Conservation (phyloP, 176 grass and related monocot genomes). For the Hyparrhenia diplandra region DNA sequence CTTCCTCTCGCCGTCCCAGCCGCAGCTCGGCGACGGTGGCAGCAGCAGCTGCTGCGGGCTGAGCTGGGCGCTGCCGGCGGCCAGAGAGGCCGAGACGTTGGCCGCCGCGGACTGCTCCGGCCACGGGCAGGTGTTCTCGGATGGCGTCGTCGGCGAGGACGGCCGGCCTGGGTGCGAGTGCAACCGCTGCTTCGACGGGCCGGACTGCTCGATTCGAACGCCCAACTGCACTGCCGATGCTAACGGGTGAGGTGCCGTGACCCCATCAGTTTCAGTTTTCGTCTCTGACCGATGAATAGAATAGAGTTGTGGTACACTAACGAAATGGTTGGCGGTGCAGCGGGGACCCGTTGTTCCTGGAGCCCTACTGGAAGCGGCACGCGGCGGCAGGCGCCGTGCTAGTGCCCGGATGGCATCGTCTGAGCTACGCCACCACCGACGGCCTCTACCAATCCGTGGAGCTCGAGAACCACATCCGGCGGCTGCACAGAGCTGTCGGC, state of each 20-base stretch:
- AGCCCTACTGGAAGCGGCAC: constrained; percentile 72
- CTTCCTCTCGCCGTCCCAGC: constrained; percentile 16
- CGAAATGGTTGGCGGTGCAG: constrained; percentile 7
- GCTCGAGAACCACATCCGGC: constrained; percentile 54
- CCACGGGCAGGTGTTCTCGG: constrained; percentile 55
- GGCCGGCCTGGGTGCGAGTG: constrained; percentile 63
- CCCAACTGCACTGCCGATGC: constrained; percentile 54
- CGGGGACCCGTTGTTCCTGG: constrained; percentile 69
- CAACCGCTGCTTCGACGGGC: constrained; percentile 56
- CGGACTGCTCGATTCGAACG: constrained; percentile 55
- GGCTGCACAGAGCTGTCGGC: constrained; percentile 54
- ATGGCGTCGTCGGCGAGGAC: constrained; percentile 37
- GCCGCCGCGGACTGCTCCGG: constrained; percentile 56
- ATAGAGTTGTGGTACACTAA: background rate
- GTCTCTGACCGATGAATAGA: background rate
- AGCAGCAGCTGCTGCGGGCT: background rate
- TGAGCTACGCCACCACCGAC: constrained; percentile 45
- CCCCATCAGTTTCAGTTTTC: background rate
- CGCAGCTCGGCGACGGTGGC: background rate
- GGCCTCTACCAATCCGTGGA: constrained; percentile 35
- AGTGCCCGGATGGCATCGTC: constrained; percentile 64
- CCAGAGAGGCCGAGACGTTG: constrained; percentile 58
- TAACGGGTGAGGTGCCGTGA: constrained; percentile 17
- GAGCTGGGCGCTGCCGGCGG: constrained; percentile 56
- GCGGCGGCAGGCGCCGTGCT: constrained; percentile 51